Evolutionary conservation across 2,329 filamentous ascomycete species (phyloP).

Genomic region (Blumeria graminis): DNA sequence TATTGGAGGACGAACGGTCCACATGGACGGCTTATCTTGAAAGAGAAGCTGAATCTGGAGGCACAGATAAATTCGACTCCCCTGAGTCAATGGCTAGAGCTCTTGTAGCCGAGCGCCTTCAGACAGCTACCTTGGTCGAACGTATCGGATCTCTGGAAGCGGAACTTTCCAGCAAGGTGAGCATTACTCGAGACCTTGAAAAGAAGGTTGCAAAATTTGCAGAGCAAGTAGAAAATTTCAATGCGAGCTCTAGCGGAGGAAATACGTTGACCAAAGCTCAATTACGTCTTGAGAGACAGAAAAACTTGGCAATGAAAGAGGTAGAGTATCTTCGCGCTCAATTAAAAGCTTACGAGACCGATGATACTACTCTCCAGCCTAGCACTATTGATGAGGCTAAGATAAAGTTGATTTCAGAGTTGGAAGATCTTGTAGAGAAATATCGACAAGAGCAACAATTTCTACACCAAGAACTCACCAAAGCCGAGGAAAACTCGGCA

Average conservation of each 20-base stretch:
- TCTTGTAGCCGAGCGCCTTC: slow-evolving; percentile 58
- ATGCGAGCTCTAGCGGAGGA: slow-evolving; percentile 20
- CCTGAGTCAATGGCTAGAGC: slow-evolving; percentile 73
- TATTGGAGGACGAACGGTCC: slow-evolving; percentile 67
- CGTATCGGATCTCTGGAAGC: slow-evolving; percentile 56
- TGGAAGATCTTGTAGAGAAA: slow-evolving; percentile 67
- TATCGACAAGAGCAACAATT: slow-evolving; percentile 62
- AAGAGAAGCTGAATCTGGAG: slow-evolving; percentile 33
- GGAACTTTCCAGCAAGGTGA: slow-evolving; percentile 53
- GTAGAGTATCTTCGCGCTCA: slow-evolving; percentile 86
- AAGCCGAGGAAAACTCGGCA: slow-evolving; percentile 25
- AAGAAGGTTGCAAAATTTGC: slow-evolving; percentile 40
- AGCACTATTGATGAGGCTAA: slow-evolving; percentile 58
- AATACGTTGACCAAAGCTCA: slow-evolving; percentile 26
- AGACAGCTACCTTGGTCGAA: slow-evolving; percentile 57
- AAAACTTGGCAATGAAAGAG: slow-evolving; percentile 67
- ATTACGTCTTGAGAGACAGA: slow-evolving; percentile 62
- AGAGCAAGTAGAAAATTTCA: slow-evolving; percentile 47
- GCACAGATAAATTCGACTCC: slow-evolving; percentile 54
- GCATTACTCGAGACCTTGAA: slow-evolving; percentile 47
- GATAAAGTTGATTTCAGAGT: slow-evolving; percentile 46
- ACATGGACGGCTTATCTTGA: slow-evolving; percentile 76
- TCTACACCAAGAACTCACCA: slow-evolving; percentile 50
- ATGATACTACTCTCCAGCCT: slow-evolving; percentile 68
- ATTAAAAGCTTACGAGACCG: slow-evolving; percentile 64